Base-by-base conservation (phyloP, 352 stramenopile genomes). In the Phytophthora pseudosyringae region DNA sequence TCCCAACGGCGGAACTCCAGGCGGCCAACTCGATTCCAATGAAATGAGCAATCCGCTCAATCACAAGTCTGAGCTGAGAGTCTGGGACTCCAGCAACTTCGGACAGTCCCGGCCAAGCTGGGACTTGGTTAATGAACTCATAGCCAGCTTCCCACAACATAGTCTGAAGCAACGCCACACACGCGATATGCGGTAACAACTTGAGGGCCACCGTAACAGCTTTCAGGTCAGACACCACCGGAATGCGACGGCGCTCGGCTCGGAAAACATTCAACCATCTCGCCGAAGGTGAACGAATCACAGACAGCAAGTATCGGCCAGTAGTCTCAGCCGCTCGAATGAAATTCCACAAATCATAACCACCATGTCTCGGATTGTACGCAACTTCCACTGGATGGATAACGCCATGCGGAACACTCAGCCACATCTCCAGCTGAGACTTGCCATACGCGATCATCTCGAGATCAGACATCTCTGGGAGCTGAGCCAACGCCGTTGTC, bases 101-200 rank as follows among this genome's bases (percentile, higher is more conserved):
- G 1, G 4, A 3, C 11, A 50, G 43, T 2, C 10, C n/a, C 1
- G 9, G 5, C 43, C 43, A 50, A 0, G n/a, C 11, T 18, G 43
- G 2, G 43, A 50, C 21, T 50, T 33, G 12, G 25, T 50, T 50
- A 1, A 36, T 6, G 12, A 50, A 50, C 25, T 35, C 43, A 18
- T 36, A 50, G 1, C 43, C 43, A 50, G 43, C 8, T 50, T 50
- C 43, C 43, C 21, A 35, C 43, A 50, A 8, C 43, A 50, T 50
- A 8, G 43, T 50, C 18, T 50, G 43, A n/a, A 50, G 43, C 7
- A 50, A 16, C 1, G 43, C 43, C 10, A 50, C 43, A 50, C 43
- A 33, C 3, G n/a, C 39, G 6, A 29, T 28, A 4, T n/a, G 41
- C 28, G 45, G 45, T 28, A 51, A 26, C 28, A 51, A 13, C 5